Evolutionary conservation across 2,329 filamentous ascomycete genomes (phyloP).

Genomic region (Aspergillus sp.): DNA sequence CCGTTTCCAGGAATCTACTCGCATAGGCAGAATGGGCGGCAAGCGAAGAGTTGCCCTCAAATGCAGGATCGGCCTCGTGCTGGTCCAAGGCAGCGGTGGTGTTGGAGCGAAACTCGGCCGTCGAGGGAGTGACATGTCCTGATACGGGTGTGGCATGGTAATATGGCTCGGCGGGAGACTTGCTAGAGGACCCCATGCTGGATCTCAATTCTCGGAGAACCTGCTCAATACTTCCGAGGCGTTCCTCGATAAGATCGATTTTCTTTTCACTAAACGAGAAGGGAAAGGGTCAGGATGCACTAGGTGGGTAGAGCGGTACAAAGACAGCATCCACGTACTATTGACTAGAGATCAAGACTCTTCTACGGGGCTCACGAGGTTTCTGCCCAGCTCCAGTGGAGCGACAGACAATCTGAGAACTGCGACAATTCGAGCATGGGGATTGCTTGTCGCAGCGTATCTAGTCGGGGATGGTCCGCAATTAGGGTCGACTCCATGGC

Average conservation of each 20-base stretch:
- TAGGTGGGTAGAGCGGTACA: neutral
- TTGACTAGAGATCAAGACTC: slow-evolving; percentile 43
- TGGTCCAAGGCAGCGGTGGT: slow-evolving; percentile 26
- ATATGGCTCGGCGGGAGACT: slow-evolving; percentile 1
- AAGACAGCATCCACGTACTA: slow-evolving; percentile 32
- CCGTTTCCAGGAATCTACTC: slow-evolving; percentile 44
- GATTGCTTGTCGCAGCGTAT: slow-evolving; percentile 44
- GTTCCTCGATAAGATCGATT: slow-evolving; percentile 53
- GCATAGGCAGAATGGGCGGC: slow-evolving; percentile 50
- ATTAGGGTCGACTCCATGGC: neutral
- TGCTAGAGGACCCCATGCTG: slow-evolving; percentile 6
- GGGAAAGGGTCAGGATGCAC: neutral
- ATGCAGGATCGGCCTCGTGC: slow-evolving; percentile 32
- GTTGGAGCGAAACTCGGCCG: slow-evolving; percentile 15
- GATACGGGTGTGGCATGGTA: slow-evolving; percentile 15
- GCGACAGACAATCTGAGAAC: slow-evolving; percentile 36
- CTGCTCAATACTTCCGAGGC: slow-evolving; percentile 50
- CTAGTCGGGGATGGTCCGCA: slow-evolving; percentile 20
- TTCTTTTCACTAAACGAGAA: slow-evolving; percentile 48
- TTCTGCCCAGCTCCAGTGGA: slow-evolving; percentile 39
- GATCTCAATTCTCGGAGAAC: slow-evolving; percentile 27
- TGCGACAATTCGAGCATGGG: slow-evolving; percentile 44
- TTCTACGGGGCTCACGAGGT: slow-evolving; percentile 36
- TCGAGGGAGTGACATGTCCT: slow-evolving; percentile 10
- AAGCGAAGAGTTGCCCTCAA: slow-evolving; percentile 53